A percentile compares a stretch with the other conserved stretches of the same genome.
Evolutionary conservation across 2,329 filamentous ascomycete species (phyloP).

Genomic region (Pezicula carpinea): DNA sequence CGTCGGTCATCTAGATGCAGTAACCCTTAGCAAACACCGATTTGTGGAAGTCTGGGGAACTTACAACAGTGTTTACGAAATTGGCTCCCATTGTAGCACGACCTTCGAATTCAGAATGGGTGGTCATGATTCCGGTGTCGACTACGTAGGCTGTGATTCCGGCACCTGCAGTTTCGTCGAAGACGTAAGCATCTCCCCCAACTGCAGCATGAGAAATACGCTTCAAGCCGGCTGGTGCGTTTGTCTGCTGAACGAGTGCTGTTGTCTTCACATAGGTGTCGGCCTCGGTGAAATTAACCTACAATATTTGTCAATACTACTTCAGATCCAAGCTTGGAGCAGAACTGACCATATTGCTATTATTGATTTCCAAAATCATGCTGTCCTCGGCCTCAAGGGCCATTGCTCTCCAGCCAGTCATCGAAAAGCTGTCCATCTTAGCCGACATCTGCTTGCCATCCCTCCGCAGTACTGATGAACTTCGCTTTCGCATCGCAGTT

Average conservation of each 20-base stretch:
- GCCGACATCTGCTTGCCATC: constrained; percentile 44
- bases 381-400: constrained; percentile 45
- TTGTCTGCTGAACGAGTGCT: constrained; percentile 44
- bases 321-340: neutral
- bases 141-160: constrained; percentile 32
- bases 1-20: constrained; percentile 5
- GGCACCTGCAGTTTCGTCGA: constrained; percentile 21
- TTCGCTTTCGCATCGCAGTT: constrained; percentile 49
- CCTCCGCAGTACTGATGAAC: constrained; percentile 46
- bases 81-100: constrained; percentile 23
- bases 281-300: constrained; percentile 50
- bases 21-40: neutral
- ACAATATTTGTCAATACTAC: constrained; percentile 11
- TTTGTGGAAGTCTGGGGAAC: neutral
- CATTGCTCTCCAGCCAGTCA: constrained; percentile 49
- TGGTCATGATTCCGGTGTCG: constrained; percentile 29
- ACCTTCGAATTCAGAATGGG: constrained; percentile 19
- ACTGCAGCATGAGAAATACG: neutral
- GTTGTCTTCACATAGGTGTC: constrained; percentile 43
- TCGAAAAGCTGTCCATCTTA: constrained; percentile 39
- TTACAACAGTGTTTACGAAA: constrained; percentile 8
- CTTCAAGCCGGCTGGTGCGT: constrained; percentile 36
- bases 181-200: neutral
- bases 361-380: constrained; percentile 45
- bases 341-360: constrained; percentile 27